Evolutionary conservation across 1,139 yeast genomes (phyloP).

Genomic region (Taphrina communis): DNA sequence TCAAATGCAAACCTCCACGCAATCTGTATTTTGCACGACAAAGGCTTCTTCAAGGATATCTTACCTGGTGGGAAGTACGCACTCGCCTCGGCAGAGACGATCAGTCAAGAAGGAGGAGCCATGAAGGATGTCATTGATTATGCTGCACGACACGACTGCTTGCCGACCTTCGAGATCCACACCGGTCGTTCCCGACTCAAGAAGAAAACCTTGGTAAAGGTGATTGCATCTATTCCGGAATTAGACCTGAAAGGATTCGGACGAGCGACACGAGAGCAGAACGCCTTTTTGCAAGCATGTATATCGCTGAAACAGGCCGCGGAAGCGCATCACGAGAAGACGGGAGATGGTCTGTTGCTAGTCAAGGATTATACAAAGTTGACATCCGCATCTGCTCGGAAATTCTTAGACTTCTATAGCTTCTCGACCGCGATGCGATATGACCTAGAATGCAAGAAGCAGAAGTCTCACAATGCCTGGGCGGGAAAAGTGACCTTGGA

Average conservation of each 20-base stretch:
- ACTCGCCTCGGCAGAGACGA: conserved; percentile 4
- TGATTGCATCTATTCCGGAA: conserved; percentile 19
- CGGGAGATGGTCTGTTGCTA: conserved; percentile 35
- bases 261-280: conserved; percentile 13
- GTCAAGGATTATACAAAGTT: conserved; percentile 41
- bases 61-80: conserved; percentile 34
- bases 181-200: conserved; percentile 20
- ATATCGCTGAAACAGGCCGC: conserved; percentile 42
- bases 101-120: conserved; percentile 24
- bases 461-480: not conserved
- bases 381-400: conserved; percentile 43
- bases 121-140: conserved; percentile 31
- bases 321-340: conserved; percentile 39
- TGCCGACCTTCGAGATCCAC: conserved; percentile 34
- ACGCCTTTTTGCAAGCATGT: conserved; percentile 41
- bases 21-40: conserved; percentile 21
- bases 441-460: not conserved
- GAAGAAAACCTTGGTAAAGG: conserved; percentile 10
- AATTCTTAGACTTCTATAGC: conserved; percentile 44
- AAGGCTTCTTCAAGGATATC: conserved; percentile 30
- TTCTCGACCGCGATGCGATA: not conserved
- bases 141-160: conserved; percentile 33
- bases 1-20: conserved; percentile 31
- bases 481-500: not conserved
- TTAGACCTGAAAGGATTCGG: conserved; percentile 31